phyloP scores from a whole-genome alignment of 164 flowering plant species.

The Umbellularia californica region DNA sequence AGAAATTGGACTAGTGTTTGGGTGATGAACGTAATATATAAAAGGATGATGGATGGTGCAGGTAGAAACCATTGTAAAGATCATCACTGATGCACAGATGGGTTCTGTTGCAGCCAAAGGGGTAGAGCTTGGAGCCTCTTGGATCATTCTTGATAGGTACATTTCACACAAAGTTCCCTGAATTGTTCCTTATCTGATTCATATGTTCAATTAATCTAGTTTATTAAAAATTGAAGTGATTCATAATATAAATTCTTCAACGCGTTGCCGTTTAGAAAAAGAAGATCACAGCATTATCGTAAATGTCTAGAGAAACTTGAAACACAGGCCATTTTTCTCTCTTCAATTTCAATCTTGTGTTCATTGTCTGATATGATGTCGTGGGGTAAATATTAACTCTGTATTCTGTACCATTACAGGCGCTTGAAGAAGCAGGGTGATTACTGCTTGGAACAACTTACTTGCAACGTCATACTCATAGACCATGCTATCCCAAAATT shows the following conservation, averaged over 20 bases:
- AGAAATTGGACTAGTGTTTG: background rate
- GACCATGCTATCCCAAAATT: conserved; percentile 35
- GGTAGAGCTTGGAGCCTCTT: conserved; percentile 30
- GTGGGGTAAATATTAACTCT: too few relatives aligned
- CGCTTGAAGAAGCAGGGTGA: conserved; percentile 30
- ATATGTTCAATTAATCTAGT: background rate
- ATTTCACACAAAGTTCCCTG: background rate
- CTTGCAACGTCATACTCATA: conserved; percentile 27
- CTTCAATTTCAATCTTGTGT: background rate
- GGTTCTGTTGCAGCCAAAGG: conserved; percentile 28
- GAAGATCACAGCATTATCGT: too few relatives aligned
- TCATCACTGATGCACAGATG: conserved; percentile 15
- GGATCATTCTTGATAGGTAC: conserved; percentile 39
- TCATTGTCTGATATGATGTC: background rate
- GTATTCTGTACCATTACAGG: conserved; percentile 16
- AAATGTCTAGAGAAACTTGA: too few relatives aligned
- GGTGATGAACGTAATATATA: background rate
- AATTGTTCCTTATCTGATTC: background rate
- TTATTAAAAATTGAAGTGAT: too few relatives aligned
- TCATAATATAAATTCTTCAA: too few relatives aligned
- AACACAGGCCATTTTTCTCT: too few relatives aligned
- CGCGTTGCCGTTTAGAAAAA: too few relatives aligned
- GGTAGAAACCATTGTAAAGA: conserved; percentile 28
- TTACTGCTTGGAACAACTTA: conserved; percentile 23
- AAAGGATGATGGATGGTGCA: conserved; percentile 1